Evolutionary conservation across 2,329 filamentous ascomycete species (phyloP).

Genomic region (Ceratocystis ficicola): DNA sequence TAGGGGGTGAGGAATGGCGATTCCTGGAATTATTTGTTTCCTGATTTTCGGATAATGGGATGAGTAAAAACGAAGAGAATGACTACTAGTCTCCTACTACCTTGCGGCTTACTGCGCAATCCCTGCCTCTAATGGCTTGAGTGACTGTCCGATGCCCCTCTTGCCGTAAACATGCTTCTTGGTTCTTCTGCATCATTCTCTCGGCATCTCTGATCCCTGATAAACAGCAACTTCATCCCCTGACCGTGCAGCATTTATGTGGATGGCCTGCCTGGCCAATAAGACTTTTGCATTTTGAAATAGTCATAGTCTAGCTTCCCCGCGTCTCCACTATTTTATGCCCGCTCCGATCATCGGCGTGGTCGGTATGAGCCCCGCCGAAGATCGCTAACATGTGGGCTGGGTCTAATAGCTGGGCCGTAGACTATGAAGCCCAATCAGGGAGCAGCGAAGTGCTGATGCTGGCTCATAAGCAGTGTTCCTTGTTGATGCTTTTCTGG

Average conservation of each 20-base stretch:
- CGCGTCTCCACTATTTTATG: slow-evolving; percentile 14
- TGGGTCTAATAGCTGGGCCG: too few relatives aligned
- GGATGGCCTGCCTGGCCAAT: neutral
- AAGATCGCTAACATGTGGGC: slow-evolving; percentile 8
- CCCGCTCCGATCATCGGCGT: slow-evolving; percentile 18
- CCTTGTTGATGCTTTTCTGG: neutral
- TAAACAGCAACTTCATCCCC: neutral
- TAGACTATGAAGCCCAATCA: neutral
- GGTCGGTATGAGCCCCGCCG: slow-evolving; percentile 6
- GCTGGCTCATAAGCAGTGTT: neutral
- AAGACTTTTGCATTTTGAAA: slow-evolving; percentile 16
- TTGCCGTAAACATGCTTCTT: too few relatives aligned
- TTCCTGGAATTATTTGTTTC: too few relatives aligned
- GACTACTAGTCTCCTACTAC: too few relatives aligned
- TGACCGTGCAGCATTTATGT: neutral
- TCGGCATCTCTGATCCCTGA: too few relatives aligned
- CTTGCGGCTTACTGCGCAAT: too few relatives aligned
- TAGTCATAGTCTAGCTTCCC: slow-evolving; percentile 14
- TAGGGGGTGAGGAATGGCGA: too few relatives aligned
- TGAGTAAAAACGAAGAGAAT: too few relatives aligned
- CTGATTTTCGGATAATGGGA: too few relatives aligned
- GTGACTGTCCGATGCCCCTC: too few relatives aligned
- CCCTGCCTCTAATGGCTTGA: too few relatives aligned
- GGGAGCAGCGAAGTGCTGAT: neutral
- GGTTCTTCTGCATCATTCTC: too few relatives aligned